Evolutionary conservation across 176 grass and related monocot genomes (phyloP), one percentile per base, ranked within the genome.

Genomic region (Ampelocalamus luodianensis): DNA sequence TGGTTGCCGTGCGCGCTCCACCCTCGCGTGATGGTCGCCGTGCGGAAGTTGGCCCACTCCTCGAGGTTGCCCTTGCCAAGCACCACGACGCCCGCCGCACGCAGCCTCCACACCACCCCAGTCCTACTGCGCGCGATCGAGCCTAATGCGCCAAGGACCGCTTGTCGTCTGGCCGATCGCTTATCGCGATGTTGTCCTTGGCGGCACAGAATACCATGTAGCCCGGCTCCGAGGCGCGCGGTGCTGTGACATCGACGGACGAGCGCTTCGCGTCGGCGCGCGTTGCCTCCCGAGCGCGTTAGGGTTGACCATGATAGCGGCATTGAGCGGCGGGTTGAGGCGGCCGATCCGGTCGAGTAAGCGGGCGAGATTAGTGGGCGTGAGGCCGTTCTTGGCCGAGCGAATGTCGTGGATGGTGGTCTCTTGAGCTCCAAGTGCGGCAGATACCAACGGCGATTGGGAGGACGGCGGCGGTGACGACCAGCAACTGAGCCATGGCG

Each of bases 21-120:
- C 20, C 79, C 83, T 13, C 11, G 45, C 3, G 11, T 48, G 45
- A 10, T 11, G 45, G 45, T 12, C 45, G 45, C 10, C 45, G 10
- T 4, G 11, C 83, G 83, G 80, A 89, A 93, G 54, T 80, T 16
- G 16, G 81, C 72, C 91, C 91, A 90, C 74, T 59, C 61, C 74
- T 59, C 61, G 32, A 90, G 56, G 86, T 75, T 93, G 23, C 88
- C 85, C 78, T 88, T 93, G 45, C 92, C 82, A 93, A 93, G 70
- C 32, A 93, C 26, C 50, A 93, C 79, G 10, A 82, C 83, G 11
- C 88, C 86, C 0, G 88, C 74, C 7, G 49, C 56, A 58, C 88
- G 68, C 16, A 93, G 83, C 73, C 83, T 22, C 10, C 54, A 32
- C 14, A 87, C 90, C 46, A 87, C 90, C 1, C 90, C 90, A 2